A percentile compares a stretch with the other conserved stretches of the same genome.
These are phyloP conservation scores for Calocybe indica DNA, from an alignment of 768 basidiomycete species.

Conservation along the genomic window DNA sequence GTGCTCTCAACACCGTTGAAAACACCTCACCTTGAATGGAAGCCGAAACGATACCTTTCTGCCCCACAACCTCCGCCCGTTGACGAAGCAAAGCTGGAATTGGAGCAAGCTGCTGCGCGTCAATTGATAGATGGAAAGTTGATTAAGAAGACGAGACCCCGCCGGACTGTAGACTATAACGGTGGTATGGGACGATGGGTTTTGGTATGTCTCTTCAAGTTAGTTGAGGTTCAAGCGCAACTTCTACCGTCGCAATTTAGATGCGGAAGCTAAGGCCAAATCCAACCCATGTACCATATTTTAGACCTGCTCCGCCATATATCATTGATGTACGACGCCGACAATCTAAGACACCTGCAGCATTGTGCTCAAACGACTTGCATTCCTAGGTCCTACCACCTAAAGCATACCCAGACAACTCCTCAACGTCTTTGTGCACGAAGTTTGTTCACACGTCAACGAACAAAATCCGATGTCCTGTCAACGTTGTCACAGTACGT, in stretches of 20 bases:
- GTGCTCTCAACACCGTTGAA: constrained; percentile 27
- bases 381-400: constrained; percentile 79
- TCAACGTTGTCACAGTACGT: constrained; percentile 90
- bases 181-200: constrained; percentile 85
- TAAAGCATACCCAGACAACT: constrained; percentile 85
- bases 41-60: constrained; percentile 61
- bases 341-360: constrained; percentile 9
- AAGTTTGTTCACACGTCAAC: constrained; percentile 98
- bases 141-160: constrained; percentile 86
- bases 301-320: constrained; percentile 84
- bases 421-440: constrained; percentile 91
- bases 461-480: constrained; percentile 97
- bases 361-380: constrained; percentile 13
- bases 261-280: constrained; percentile 75
- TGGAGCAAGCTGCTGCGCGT: constrained; percentile 69
- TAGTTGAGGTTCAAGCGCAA: not conserved
- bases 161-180: constrained; percentile 93
- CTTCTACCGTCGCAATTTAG: constrained; percentile 28
- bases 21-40: constrained; percentile 61
- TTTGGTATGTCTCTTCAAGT: constrained; percentile 46
- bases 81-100: constrained; percentile 74
- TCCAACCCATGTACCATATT: constrained; percentile 64
- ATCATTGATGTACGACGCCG: constrained; percentile 71
- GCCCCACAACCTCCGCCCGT: constrained; percentile 73
- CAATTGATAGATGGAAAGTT: constrained; percentile 75